These are phyloP conservation scores for Claviceps sp. DNA, from an alignment of 2,329 filamentous ascomycete species.

Conservation along the genomic window DNA sequence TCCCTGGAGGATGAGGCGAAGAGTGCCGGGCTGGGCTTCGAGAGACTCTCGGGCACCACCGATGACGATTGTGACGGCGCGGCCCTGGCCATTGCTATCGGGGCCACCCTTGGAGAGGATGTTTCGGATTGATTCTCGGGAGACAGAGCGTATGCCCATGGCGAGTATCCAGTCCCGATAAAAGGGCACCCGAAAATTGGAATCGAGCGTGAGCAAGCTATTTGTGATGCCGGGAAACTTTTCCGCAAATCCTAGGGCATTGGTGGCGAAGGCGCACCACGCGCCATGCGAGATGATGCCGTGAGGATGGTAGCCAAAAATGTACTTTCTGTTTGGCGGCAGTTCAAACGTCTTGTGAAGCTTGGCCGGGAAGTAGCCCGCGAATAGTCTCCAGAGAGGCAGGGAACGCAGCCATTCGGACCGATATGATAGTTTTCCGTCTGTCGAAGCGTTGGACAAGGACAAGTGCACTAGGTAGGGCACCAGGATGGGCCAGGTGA, in stretches of 20 bases:
- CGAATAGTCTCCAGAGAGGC: constrained; percentile 77
- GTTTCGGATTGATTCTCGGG: constrained; percentile 83
- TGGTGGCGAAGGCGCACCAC: constrained; percentile 81
- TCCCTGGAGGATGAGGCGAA: constrained; percentile 67
- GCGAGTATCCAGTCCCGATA: constrained; percentile 90
- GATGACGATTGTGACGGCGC: constrained; percentile 92
- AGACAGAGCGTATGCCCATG: constrained; percentile 79
- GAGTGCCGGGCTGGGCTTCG: constrained; percentile 64
- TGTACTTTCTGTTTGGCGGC: constrained; percentile 75
- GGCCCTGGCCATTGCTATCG: constrained; percentile 74
- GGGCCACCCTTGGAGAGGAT: constrained; percentile 65
- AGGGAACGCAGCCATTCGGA: constrained; percentile 61
- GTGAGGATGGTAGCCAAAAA: constrained; percentile 94
- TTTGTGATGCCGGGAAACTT: constrained; percentile 94
- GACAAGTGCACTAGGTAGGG: constrained; percentile 76
- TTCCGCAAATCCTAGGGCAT: constrained; percentile 72
- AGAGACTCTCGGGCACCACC: constrained; percentile 88
- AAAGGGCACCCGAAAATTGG: constrained; percentile 85
- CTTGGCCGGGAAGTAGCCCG: constrained; percentile 79
- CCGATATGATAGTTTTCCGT: constrained; percentile 62
- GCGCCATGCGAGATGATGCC: constrained; percentile 97
- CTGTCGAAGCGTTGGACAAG: constrained; percentile 62
- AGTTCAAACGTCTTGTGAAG: constrained; percentile 77
- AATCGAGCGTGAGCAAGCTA: constrained; percentile 82
- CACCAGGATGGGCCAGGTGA: constrained; percentile 71